Evolutionary conservation across 2,329 filamentous ascomycete genomes (phyloP).

Genomic region (Fusarium anguioides): DNA sequence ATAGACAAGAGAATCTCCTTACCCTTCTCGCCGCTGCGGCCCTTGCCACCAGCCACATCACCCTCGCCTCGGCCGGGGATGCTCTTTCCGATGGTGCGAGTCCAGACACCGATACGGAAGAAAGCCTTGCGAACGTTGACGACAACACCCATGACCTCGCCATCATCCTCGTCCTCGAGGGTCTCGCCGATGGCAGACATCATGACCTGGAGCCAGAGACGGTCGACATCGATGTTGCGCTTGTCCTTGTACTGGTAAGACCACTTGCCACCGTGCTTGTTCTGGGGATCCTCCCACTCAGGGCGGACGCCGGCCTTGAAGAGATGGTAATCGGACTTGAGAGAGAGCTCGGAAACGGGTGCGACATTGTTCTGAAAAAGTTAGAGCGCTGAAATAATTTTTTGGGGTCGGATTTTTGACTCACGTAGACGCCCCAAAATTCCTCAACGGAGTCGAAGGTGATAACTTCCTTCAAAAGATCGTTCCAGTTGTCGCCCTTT

Average conservation of each 20-base stretch:
- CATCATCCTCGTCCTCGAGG: constrained; percentile 91
- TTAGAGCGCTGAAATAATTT: constrained; percentile 24
- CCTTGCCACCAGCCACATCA: constrained; percentile 80
- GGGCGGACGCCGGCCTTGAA: constrained; percentile 98
- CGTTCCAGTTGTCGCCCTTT: constrained; percentile 98
- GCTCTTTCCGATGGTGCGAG: constrained; percentile 88
- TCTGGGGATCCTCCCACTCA: constrained; percentile 98
- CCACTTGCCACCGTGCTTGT: constrained; percentile 99
- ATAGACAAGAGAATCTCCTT: constrained; percentile 86
- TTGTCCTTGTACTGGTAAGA: constrained; percentile 98
- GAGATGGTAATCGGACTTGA: constrained; percentile 99
- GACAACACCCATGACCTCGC: constrained; percentile 98
- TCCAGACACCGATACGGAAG: constrained; percentile 98
- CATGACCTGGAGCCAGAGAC: constrained; percentile 97
- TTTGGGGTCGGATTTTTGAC: constrained; percentile 51
- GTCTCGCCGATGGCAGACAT: constrained; percentile 97
- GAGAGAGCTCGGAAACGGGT: constrained; percentile 90
- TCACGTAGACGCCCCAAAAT: constrained; percentile 99
- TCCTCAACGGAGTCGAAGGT: constrained; percentile 99
- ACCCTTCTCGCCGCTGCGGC: constrained; percentile 82
- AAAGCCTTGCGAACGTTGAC: constrained; percentile 99
- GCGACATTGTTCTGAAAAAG: constrained; percentile 91
- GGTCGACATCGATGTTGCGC: constrained; percentile 89
- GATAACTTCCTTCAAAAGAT: constrained; percentile 97
- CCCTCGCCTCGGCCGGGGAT: constrained; percentile 80